A percentile compares a stretch with the other conserved stretches of the same genome.
These are phyloP conservation scores for Lathyrus oleraceus DNA, from an alignment of 306 rosid species.

Conservation along the genomic window DNA sequence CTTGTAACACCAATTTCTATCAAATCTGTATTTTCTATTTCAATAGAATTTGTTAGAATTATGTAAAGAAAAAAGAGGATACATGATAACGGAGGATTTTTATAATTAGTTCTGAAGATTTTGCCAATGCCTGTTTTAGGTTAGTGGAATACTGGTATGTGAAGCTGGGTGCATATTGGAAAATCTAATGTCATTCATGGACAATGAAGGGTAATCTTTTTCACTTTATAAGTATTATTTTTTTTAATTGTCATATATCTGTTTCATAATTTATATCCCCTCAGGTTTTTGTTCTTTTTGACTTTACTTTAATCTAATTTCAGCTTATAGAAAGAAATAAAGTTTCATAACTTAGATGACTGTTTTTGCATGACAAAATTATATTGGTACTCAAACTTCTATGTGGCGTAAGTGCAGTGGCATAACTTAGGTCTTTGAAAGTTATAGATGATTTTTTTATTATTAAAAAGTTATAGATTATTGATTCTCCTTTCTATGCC, in stretches of 20 bases:
- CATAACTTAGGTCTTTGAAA: slow-evolving; percentile 28
- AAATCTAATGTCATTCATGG: slow-evolving; percentile 78
- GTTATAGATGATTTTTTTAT: slow-evolving; percentile 6
- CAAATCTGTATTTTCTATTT: slow-evolving; percentile 12
- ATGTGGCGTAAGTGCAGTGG: slow-evolving; percentile 4
- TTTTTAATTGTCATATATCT: slow-evolving; percentile 16
- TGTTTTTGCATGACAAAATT: slow-evolving; percentile 15
- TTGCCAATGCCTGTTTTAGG: slow-evolving; percentile 56
- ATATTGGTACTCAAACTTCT: slow-evolving; percentile 5
- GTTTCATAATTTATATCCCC: too few species aligned
- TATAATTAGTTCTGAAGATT: slow-evolving; percentile 34
- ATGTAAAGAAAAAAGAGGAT: slow-evolving; percentile 19
- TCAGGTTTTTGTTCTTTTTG: too few species aligned
- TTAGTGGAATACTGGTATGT: too few species aligned
- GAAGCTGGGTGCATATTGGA: slow-evolving; percentile 98
- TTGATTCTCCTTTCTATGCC: slow-evolving; percentile 17
- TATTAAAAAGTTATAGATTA: slow-evolving; percentile 23
- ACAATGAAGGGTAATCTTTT: slow-evolving; percentile 78
- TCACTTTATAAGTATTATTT: slow-evolving; percentile 4
- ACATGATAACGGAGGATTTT: slow-evolving; percentile 1
- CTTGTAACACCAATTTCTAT: slow-evolving; percentile 15
- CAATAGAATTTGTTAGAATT: slow-evolving; percentile 1
- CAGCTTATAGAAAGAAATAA: too few species aligned
- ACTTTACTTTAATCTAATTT: too few species aligned
- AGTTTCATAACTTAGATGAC: too few species aligned